Conservation (phyloP, 2,329 filamentous ascomycete species). For the Xylaria sp. region DNA sequence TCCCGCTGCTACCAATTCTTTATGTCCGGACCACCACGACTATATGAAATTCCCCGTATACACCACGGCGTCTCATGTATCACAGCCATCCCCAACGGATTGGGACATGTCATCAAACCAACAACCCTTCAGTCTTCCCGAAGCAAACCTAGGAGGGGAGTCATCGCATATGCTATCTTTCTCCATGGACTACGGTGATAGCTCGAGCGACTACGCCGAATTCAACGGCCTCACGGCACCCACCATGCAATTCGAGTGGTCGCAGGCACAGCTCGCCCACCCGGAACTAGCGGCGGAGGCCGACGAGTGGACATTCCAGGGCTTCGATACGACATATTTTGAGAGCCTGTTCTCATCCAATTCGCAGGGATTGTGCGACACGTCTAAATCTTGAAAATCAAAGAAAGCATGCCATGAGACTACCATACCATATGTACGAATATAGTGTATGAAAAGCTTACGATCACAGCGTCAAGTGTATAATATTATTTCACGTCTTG, state of each 20-base stretch:
- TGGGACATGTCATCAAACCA: constrained; percentile 14
- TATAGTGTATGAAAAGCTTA: not conserved
- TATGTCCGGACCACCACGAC: not conserved
- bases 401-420: not conserved
- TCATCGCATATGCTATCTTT: constrained; percentile 17
- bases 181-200: constrained; percentile 24
- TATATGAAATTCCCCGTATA: not conserved
- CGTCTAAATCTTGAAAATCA: too few relatives aligned
- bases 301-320: constrained; percentile 49
- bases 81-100: constrained; percentile 5
- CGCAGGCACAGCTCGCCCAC: constrained; percentile 29
- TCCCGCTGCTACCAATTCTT: not conserved
- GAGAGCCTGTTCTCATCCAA: constrained; percentile 34
- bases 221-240: constrained; percentile 15
- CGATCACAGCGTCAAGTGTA: not conserved
- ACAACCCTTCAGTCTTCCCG: not conserved
- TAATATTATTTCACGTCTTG: not conserved
- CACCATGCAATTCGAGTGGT: constrained; percentile 36
- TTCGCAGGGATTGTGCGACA: not conserved
- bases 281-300: constrained; percentile 42
- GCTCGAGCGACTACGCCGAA: constrained; percentile 3
- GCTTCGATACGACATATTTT: constrained; percentile 42
- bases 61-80: not conserved
- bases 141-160: constrained; percentile 14
- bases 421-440: not conserved